phyloP scores from a whole-genome alignment of 139 green algal genomes.

The Micractinium conductrix region DNA sequence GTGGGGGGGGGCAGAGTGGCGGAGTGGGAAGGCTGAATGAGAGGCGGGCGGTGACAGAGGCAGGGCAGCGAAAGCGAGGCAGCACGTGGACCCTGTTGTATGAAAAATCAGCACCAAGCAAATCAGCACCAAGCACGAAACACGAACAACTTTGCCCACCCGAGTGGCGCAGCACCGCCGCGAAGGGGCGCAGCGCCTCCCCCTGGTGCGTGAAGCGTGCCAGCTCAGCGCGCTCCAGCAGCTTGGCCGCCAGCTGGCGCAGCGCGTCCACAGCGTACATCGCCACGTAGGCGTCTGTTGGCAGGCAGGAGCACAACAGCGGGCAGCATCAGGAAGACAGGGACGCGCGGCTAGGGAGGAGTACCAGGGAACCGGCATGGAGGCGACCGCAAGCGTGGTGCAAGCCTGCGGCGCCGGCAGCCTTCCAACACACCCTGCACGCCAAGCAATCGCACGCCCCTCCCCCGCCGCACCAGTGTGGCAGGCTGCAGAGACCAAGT shows the following conservation, averaged over 20 bases:
- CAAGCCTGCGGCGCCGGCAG: neutral
- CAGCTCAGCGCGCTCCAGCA: conserved; percentile 96
- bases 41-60: no score
- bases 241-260: conserved; percentile 85
- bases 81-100: no score
- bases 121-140: no score
- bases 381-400: no score
- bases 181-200: conserved; percentile 97
- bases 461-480: conserved; percentile 68
- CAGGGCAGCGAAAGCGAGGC: no score
- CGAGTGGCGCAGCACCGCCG: conserved; percentile 92
- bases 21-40: neutral
- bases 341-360: neutral
- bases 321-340: neutral
- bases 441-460: no score
- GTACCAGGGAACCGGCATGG: no score
- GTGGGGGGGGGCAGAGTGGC: neutral
- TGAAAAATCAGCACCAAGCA: no score
- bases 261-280: conserved; percentile 95
- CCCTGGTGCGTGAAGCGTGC: conserved; percentile 95
- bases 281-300: conserved; percentile 71
- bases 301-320: no score
- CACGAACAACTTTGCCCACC: neutral
- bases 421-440: no score
- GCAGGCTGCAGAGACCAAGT: conserved; percentile 78